phyloP scores from a whole-genome alignment of 202 grass and related monocot species.

The Zoysia matrella region DNA sequence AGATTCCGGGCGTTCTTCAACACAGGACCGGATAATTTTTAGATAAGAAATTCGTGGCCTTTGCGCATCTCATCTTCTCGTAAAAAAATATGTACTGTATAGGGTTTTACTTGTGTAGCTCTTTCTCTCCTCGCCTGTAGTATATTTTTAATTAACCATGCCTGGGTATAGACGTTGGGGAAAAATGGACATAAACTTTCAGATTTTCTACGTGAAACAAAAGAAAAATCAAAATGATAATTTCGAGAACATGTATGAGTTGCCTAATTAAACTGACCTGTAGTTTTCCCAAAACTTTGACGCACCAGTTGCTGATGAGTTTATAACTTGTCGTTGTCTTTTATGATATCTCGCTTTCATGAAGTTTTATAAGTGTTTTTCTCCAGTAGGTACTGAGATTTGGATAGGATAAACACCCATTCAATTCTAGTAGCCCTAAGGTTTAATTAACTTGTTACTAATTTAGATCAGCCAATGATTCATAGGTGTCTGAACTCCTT shows the following conservation, averaged over 20 bases:
- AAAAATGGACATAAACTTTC: background rate
- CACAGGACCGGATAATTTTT: slow-evolving; percentile 62
- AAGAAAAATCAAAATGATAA: no score
- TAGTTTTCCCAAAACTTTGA: background rate
- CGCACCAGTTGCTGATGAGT: background rate
- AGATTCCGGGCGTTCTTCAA: slow-evolving; percentile 45
- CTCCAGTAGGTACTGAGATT: background rate
- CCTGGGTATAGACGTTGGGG: background rate
- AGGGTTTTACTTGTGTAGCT: background rate
- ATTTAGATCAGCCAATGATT: background rate
- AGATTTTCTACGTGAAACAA: background rate
- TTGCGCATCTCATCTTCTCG: slow-evolving; percentile 7
- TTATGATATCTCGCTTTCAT: no score
- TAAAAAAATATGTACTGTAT: background rate
- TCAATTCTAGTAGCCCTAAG: background rate
- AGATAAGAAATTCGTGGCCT: slow-evolving; percentile 67
- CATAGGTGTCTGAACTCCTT: background rate
- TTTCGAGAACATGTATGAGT: no score
- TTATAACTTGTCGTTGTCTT: background rate
- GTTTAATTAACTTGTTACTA: background rate
- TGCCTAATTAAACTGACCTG: no score
- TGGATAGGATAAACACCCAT: background rate
- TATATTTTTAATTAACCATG: background rate
- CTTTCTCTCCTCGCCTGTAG: background rate
- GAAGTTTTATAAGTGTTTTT: no score